Percentiles rank a stretch among this genome's conserved stretches.
phyloP scores from a whole-genome alignment of 164 flowering plant species.

The Umbellularia californica region DNA sequence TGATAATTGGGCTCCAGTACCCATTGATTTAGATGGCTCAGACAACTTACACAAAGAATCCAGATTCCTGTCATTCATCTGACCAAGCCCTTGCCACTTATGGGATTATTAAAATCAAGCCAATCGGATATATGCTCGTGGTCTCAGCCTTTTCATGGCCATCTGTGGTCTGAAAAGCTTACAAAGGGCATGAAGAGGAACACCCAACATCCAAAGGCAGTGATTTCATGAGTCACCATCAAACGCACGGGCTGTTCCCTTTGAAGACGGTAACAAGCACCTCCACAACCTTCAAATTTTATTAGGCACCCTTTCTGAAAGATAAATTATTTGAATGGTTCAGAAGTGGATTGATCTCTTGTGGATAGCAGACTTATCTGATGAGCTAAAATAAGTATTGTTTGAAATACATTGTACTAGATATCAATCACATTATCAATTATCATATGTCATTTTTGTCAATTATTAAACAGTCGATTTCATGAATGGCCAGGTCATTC shows the following conservation, averaged over 20 bases:
- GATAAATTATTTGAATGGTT: conserved; percentile 1
- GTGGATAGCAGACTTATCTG: neutral
- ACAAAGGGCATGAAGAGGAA: too few relatives aligned
- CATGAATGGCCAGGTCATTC: neutral
- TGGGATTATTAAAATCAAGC: too few relatives aligned
- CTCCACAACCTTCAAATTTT: neutral
- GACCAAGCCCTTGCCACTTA: too few relatives aligned
- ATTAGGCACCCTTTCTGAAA: too few relatives aligned
- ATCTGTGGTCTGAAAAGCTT: too few relatives aligned
- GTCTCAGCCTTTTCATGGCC: too few relatives aligned
- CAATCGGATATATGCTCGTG: too few relatives aligned
- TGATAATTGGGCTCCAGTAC: too few relatives aligned
- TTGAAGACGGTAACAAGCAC: neutral
- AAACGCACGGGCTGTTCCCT: neutral
- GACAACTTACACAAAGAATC: too few relatives aligned
- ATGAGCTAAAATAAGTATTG: neutral
- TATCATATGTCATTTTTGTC: neutral
- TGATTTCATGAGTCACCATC: neutral
- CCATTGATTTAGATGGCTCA: too few relatives aligned
- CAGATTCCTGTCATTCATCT: too few relatives aligned
- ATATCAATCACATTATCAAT: neutral
- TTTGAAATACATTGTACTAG: neutral
- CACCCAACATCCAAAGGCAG: too few relatives aligned
- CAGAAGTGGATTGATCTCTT: neutral
- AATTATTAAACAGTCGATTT: neutral